These are phyloP conservation scores for Panaeolus papilionaceus DNA, from an alignment of 768 basidiomycete genomes.

Conservation along the genomic window DNA sequence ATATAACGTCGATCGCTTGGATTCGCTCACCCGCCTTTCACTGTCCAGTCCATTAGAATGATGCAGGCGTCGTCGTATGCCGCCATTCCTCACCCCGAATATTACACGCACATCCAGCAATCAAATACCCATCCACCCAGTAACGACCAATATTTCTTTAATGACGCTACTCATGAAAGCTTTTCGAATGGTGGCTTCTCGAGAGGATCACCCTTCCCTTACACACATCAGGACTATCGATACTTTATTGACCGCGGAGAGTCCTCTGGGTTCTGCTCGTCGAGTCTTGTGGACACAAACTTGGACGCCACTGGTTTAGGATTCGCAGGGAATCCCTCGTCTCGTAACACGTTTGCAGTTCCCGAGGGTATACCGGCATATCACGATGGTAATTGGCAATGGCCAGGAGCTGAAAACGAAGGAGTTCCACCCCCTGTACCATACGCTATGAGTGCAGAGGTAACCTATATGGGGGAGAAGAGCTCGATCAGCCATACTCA, in stretches of 20 bases:
- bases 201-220: constrained; percentile 53
- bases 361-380: constrained; percentile 49
- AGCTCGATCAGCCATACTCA: constrained; percentile 26
- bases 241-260: constrained; percentile 51
- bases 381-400: constrained; percentile 38
- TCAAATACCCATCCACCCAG: constrained; percentile 28
- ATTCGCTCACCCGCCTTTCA: constrained; percentile 41
- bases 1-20: constrained; percentile 48
- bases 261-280: constrained; percentile 36
- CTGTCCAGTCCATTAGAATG: constrained; percentile 25
- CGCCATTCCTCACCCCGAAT: constrained; percentile 35
- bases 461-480: constrained; percentile 32
- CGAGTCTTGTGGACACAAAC: constrained; percentile 39
- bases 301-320: constrained; percentile 52
- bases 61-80: constrained; percentile 46
- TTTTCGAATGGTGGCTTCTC: constrained; percentile 49
- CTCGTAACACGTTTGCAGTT: constrained; percentile 35
- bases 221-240: constrained; percentile 51
- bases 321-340: constrained; percentile 43
- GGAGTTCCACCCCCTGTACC: constrained; percentile 38
- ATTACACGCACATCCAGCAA: constrained; percentile 32
- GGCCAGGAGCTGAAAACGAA: constrained; percentile 35
- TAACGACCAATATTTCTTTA: constrained; percentile 38
- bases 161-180: constrained; percentile 36
- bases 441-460: constrained; percentile 32